Evolutionary conservation across 352 stramenopile species (phyloP), one percentile per base, ranked within the genome.

Genomic region (Peronospora destructor): DNA sequence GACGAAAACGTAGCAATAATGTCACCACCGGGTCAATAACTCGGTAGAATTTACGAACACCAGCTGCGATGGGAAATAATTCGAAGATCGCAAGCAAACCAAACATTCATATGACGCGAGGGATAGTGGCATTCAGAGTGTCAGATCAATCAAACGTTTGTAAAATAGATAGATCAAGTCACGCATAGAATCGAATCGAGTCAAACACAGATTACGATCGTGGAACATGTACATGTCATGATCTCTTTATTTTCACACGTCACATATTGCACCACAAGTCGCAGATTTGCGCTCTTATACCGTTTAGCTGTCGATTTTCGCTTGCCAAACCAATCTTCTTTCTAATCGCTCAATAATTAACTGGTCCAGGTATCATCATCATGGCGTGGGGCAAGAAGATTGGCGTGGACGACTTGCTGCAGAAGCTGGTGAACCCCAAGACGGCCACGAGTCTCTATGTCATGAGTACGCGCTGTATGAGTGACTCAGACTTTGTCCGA

Each of bases 371-470:
- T n/a, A 37, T 45, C 47, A 55, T 35, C 45, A 78, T 19, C 44
- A 92, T 92, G 81, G 81, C 75, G 35, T 92, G 81, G 81, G 78
- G 81, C 13, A 74, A 64, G 56, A 76, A 76, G 17, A 54, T 64
- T 26, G 78, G 78, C 28, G 78, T 89, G 26, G 73, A 86, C n/a
- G 78, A 92, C 48, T 52, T 90, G 58, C 65, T 89, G 38, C 57
- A 77, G 63, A 77, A 74, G 47, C 61, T 90, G 30, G 54, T 65
- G 44, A 68, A 87, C 56, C 66, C 76, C 0, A 71, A 68, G 43
- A 89, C 81, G 3, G 59, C 59, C 38, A 79, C 71, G 47, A 82
- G 56, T 44, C 73, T 92, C 30, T 90, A 77, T 56, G 74, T 92
- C 33, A 71, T 92, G 32, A 77, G 71, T 59, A 84, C 73, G 17